Percentiles rank a stretch among this genome's conserved stretches.
These are phyloP conservation scores for Solanum rostratum DNA, from an alignment of 257 asterid species.

Conservation along the genomic window DNA sequence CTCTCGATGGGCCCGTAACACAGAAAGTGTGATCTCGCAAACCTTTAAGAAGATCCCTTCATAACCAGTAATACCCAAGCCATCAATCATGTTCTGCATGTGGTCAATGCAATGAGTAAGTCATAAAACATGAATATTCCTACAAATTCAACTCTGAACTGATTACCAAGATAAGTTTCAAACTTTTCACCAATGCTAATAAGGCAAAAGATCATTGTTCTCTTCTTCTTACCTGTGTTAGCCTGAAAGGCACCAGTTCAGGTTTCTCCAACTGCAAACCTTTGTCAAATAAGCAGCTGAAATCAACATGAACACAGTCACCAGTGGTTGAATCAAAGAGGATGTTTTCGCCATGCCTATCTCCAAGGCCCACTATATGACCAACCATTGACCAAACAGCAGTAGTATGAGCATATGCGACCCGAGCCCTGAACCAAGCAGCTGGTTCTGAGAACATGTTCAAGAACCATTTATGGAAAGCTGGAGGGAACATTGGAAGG, in stretches of 20 bases:
- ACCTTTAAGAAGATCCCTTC: conserved; percentile 86
- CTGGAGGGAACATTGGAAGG: conserved; percentile 95
- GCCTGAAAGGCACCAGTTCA: conserved; percentile 92
- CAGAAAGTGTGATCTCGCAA: conserved; percentile 82
- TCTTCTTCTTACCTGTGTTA: conserved; percentile 65
- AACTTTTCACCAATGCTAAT: not conserved
- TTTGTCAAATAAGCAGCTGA: conserved; percentile 96
- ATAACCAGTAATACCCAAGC: conserved; percentile 93
- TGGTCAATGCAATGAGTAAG: not conserved
- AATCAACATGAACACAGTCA: conserved; percentile 97
- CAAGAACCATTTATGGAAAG: conserved; percentile 86
- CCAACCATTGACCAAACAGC: conserved; percentile 99
- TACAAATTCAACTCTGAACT: not conserved
- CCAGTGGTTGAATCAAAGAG: conserved; percentile 96
- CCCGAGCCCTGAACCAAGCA: conserved; percentile 95
- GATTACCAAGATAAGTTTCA: not conserved
- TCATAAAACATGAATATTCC: not conserved
- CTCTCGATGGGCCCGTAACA: conserved; percentile 82
- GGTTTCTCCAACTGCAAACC: conserved; percentile 95
- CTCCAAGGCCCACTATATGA: conserved; percentile 99
- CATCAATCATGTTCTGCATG: conserved; percentile 89
- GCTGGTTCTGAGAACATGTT: conserved; percentile 98
- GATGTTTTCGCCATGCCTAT: conserved; percentile 95
- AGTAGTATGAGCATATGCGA: conserved; percentile 88
- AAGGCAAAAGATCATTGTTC: not conserved